phyloP scores from a whole-genome alignment of 1,284 basidiomycete genomes.

The Meira miltonrushii region DNA sequence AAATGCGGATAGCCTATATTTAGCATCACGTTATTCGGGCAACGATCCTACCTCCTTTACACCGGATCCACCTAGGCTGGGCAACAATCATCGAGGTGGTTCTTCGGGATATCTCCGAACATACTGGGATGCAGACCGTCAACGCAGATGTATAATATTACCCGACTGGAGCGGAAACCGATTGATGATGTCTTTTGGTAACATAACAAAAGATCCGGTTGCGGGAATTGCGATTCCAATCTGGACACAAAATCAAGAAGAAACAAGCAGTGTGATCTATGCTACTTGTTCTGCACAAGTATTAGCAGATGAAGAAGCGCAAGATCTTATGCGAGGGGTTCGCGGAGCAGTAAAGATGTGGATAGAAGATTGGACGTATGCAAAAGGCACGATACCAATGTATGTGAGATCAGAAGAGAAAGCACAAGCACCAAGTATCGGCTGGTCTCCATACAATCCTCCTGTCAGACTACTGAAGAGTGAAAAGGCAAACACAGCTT shows the following conservation, averaged over 20 bases:
- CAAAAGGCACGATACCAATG: slow-evolving; percentile 9
- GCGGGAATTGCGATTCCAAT: slow-evolving; percentile 15
- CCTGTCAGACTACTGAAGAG: slow-evolving; percentile 6
- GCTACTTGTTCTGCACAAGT: slow-evolving; percentile 14
- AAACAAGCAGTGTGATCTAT: slow-evolving; percentile 8
- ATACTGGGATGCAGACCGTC: slow-evolving; percentile 12
- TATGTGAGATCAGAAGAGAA: background rate
- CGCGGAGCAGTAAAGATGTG: slow-evolving; percentile 8
- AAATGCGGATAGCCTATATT: slow-evolving; percentile 11
- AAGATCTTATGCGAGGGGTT: slow-evolving; percentile 13
- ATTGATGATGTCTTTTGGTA: slow-evolving; percentile 16
- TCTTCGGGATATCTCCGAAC: slow-evolving; percentile 11
- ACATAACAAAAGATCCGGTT: slow-evolving; percentile 15
- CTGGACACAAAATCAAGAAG: background rate
- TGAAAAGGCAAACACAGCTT: background rate
- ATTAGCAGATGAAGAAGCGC: slow-evolving; percentile 7
- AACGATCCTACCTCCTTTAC: background rate
- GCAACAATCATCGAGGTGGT: slow-evolving; percentile 17
- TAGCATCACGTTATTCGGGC: slow-evolving; percentile 12
- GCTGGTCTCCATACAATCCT: slow-evolving; percentile 19
- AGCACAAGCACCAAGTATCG: background rate
- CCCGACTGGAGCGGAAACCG: slow-evolving; percentile 18
- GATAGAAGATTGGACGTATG: slow-evolving; percentile 7
- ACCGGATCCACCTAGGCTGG: slow-evolving; percentile 8
- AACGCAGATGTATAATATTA: slow-evolving; percentile 11